Evolutionary conservation across 768 basidiomycete genomes (phyloP), one percentile per base, ranked within the genome.

Genomic region (Boletus sp.): DNA sequence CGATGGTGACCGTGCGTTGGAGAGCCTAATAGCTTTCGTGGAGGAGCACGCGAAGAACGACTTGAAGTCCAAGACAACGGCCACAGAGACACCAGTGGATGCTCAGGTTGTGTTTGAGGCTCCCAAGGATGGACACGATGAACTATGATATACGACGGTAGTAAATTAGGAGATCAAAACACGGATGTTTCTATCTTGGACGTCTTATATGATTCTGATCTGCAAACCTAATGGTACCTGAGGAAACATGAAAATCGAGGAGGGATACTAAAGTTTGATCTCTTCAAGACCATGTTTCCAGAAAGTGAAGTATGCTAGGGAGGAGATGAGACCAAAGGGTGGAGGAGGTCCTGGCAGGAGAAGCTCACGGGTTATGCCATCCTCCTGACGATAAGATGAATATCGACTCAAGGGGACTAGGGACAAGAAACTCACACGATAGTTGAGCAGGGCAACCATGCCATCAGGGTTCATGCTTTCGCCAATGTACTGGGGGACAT

Each of bases 211-310:
- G 51, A 51, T 53, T 57, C 44, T 50, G 59, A 52, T 55, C 53
- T 55, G 47, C 33, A 15, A 60, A 50, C 47, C 32, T 51, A 49
- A 53, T 40, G 42, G 25, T 38, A 45, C 37, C 32, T 7, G 46
- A 44, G 14, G 53, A 42, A 32, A 48, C 25, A 37, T 32, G 19
- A 41, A 39, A 35, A 14, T 27, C n/a, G 10, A 1, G 41, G 35
- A 44, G n/a, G 34, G 27, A 34, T 10, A 60, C 67, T 69, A 93
- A 58, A 85, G 78, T 72, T 93, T 93, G 55, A 81, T 67, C 71
- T 84, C 79, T 75, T 94, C 92, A 61, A 94, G 72, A 37, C 97
- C 96, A 74, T 98, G 83, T 76, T 90, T 96, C 95, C 95, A 98
- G 80, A 95, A 90, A 32, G 87, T 94, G 73, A 96, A 83, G 71